A percentile compares a stretch with the other conserved stretches of the same genome.
Conservation (phyloP, 495 filamentous ascomycete species). For the Penicillium atrosanguineum region DNA sequence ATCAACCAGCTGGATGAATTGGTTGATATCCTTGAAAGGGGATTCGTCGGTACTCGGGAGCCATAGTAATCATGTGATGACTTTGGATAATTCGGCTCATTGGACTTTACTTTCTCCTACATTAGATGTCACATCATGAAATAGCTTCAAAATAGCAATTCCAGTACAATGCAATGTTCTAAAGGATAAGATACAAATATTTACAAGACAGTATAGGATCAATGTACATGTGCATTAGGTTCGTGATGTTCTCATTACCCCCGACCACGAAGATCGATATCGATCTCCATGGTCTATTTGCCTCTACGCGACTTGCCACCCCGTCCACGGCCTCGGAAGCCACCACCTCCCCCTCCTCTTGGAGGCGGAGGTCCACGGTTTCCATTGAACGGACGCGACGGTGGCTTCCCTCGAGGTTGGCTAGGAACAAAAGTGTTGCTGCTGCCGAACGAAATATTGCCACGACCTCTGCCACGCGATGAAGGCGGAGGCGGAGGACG, state of each 20-base stretch:
- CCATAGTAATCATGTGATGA: constrained; percentile 14
- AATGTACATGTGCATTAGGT: neutral
- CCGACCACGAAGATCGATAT: neutral
- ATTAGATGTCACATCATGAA: neutral
- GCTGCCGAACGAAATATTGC: constrained; percentile 30
- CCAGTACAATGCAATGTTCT: neutral
- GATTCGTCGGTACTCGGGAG: constrained; percentile 47
- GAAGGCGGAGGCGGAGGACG: constrained; percentile 20
- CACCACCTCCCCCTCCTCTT: constrained; percentile 11
- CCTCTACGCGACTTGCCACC: constrained; percentile 5
- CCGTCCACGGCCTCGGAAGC: constrained; percentile 3
- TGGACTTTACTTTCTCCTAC: neutral
- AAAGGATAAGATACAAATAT: neutral
- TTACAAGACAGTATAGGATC: neutral
- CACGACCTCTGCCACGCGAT: constrained; percentile 21
- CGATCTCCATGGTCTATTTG: neutral
- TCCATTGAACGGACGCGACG: constrained; percentile 1
- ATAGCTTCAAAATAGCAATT: neutral
- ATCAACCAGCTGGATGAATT: constrained; percentile 68
- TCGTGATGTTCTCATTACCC: neutral
- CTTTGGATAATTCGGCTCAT: neutral
- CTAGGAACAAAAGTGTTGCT: neutral
- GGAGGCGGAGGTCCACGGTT: constrained; percentile 13
- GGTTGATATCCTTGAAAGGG: constrained; percentile 64
- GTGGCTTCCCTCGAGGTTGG: constrained; percentile 9